A percentile compares a stretch with the other conserved stretches of the same genome.
Conservation (phyloP, 208 protist species). For the Wallacemonas sp. region DNA sequence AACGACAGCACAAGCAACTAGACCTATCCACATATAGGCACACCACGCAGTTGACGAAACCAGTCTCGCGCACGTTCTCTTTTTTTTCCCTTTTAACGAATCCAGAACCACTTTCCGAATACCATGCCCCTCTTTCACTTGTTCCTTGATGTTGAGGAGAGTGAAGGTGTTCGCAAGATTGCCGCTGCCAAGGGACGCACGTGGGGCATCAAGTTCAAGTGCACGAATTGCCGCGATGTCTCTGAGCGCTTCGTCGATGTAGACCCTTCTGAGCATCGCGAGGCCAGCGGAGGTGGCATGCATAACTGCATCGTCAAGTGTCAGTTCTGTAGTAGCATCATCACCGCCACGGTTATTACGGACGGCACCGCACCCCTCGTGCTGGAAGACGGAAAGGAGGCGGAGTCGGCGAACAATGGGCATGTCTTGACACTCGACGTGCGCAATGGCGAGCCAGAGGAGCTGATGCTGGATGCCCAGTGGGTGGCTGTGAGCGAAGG, state of each 20-base stretch:
- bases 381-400: slow-evolving; percentile 1
- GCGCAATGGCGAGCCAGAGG: slow-evolving; percentile 58
- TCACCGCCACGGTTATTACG: slow-evolving; percentile 40
- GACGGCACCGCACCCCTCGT: slow-evolving; percentile 8
- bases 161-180: slow-evolving; percentile 47
- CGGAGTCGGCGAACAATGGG: slow-evolving; percentile 12
- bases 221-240: slow-evolving; percentile 51
- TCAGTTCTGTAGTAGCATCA: slow-evolving; percentile 42
- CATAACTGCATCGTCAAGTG: slow-evolving; percentile 60
- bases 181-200: slow-evolving; percentile 20
- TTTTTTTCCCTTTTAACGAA: slow-evolving; percentile 7
- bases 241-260: slow-evolving; percentile 50
- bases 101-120: neutral
- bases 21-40: neutral
- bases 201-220: slow-evolving; percentile 60
- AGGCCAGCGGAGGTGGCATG: slow-evolving; percentile 46
- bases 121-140: slow-evolving; percentile 61
- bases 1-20: neutral
- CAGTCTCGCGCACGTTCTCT: neutral
- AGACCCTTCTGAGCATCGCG: slow-evolving; percentile 32
- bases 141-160: slow-evolving; percentile 46
- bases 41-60: too few relatives aligned
- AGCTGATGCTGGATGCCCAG: slow-evolving; percentile 57
- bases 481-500: slow-evolving; percentile 44
- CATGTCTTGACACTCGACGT: slow-evolving; percentile 50